These are phyloP conservation scores for Rosa multiflora DNA, from an alignment of 306 rosid genomes.

Conservation along the genomic window DNA sequence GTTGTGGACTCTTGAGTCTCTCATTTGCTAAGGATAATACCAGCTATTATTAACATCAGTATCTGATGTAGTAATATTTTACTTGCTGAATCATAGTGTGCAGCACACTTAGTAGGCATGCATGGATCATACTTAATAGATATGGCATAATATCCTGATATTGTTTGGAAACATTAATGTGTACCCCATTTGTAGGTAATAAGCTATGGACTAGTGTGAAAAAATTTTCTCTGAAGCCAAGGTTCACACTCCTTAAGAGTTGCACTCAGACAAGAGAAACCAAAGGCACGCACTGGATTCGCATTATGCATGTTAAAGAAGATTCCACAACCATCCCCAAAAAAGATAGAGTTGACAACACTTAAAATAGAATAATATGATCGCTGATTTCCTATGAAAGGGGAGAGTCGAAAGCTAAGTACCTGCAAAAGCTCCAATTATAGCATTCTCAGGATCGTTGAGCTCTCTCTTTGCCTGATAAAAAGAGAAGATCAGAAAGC, in stretches of 20 bases:
- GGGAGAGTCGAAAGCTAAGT: conserved; percentile 10
- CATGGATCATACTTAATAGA: neutral
- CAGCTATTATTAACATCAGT: neutral
- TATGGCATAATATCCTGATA: neutral
- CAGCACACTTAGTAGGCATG: neutral
- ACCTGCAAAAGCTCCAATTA: conserved; percentile 98
- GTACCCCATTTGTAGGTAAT: neutral
- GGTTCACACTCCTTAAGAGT: neutral
- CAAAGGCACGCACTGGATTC: neutral
- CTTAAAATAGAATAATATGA: neutral
- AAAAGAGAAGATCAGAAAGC: conserved; percentile 31
- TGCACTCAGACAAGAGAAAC: neutral
- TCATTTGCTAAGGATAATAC: neutral
- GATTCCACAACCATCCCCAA: neutral
- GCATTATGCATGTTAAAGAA: neutral
- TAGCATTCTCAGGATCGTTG: conserved; percentile 87
- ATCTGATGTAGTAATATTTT: neutral
- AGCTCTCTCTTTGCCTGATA: conserved; percentile 76
- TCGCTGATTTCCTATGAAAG: conserved; percentile 5
- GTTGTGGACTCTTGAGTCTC: neutral
- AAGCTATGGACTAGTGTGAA: neutral
- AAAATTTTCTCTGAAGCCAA: neutral
- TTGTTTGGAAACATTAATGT: neutral
- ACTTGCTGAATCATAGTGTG: neutral
- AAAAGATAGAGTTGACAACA: neutral